Percentiles rank a stretch among this genome's conserved stretches.
Conservation (phyloP, 139 green algal genomes). For the Tetradesmus obliquus region DNA sequence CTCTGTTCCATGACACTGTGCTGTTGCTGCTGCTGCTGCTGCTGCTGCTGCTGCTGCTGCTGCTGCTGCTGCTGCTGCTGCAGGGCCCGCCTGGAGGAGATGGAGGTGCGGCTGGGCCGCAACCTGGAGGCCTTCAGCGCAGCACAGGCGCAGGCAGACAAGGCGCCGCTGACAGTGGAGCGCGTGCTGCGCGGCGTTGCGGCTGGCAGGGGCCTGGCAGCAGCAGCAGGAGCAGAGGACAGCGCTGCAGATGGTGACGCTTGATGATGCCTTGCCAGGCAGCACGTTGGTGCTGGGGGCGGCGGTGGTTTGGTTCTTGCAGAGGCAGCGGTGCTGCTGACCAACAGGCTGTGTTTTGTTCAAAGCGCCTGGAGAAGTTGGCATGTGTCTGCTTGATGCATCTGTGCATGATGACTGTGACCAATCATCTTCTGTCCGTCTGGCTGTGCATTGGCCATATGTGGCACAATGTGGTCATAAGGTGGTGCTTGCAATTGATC, state of each 20-base stretch:
- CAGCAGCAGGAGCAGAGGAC: neutral
- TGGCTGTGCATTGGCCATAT: too few relatives aligned
- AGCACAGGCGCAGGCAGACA: neutral
- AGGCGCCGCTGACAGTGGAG: slow-evolving; percentile 31
- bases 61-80: neutral
- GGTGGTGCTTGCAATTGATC: too few relatives aligned
- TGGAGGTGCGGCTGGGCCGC: neutral
- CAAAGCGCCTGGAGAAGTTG: too few relatives aligned
- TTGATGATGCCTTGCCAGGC: neutral
- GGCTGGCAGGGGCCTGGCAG: slow-evolving; percentile 1
- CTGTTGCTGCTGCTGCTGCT: neutral
- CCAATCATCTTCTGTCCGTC: too few relatives aligned
- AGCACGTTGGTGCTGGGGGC: neutral
- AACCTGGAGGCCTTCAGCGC: slow-evolving; percentile 17
- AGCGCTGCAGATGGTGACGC: neutral
- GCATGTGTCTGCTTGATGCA: too few relatives aligned
- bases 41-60: neutral
- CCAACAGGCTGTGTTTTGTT: too few relatives aligned
- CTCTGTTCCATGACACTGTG: neutral
- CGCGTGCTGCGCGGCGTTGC: slow-evolving; percentile 14
- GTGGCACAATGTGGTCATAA: too few relatives aligned
- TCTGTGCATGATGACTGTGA: too few relatives aligned
- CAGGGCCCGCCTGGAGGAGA: slow-evolving; percentile 36
- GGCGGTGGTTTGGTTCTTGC: too few relatives aligned
- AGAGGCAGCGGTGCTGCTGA: too few relatives aligned